phyloP scores from a whole-genome alignment of 345 rosid species.

The Citrus inodora region DNA sequence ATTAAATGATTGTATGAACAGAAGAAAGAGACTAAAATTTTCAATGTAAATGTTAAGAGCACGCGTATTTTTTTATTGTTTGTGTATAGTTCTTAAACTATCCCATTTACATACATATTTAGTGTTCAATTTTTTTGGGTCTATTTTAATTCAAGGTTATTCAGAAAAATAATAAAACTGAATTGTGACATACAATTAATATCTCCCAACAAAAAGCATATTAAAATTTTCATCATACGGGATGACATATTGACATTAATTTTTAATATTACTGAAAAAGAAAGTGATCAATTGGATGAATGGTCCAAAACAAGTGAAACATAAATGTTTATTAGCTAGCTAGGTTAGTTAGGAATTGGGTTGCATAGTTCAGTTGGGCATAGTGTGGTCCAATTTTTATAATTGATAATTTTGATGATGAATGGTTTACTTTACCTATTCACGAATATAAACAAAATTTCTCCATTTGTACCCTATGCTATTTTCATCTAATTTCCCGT shows the following conservation, averaged over 20 bases:
- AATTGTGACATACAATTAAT: not conserved
- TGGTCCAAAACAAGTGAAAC: not conserved
- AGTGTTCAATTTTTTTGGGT: no score
- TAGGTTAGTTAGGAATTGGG: not conserved
- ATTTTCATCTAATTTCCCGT: not conserved
- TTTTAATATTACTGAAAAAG: not conserved
- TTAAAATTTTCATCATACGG: not conserved
- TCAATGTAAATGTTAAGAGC: no score
- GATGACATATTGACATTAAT: not conserved
- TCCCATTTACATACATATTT: no score
- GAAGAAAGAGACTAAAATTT: not conserved
- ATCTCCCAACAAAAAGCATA: not conserved
- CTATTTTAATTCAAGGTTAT: no score
- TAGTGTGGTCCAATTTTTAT: slow-evolving; percentile 2
- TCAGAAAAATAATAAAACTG: no score
- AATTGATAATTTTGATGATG: not conserved
- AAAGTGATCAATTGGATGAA: not conserved
- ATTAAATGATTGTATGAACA: no score
- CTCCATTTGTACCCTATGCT: not conserved
- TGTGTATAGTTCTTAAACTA: no score
- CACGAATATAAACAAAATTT: not conserved
- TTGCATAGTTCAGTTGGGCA: not conserved
- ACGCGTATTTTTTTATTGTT: no score
- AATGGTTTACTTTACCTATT: not conserved
- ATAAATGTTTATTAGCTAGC: not conserved